Evolutionary conservation across 352 stramenopile genomes (phyloP), one percentile per base, ranked within the genome.

Genomic region (Phytophthora pinifolia): DNA sequence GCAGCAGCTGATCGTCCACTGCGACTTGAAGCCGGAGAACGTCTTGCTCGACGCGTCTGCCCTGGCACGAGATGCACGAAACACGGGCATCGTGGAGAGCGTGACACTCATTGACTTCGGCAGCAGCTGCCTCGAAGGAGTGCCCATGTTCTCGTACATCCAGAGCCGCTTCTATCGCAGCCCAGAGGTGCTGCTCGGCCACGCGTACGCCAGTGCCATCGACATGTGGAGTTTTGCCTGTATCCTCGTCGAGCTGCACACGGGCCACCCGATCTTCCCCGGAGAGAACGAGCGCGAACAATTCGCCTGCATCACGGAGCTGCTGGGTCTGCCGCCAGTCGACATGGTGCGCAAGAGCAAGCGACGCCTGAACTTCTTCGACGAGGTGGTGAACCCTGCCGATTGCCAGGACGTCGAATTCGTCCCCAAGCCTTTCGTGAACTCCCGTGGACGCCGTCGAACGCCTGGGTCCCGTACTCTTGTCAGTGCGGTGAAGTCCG

Each of bases 1-100:
- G 7, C 64, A 82, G 6, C 78, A 92, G 20, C 74, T 86, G 50
- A 81, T 99, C 31, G 83, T 99, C 15, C 97, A 99, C 70, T 99
- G 96, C 71, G 97, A 99, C 72, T 81, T 99, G 18, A 99, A 99
- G 67, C 97, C 96, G 3, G 97, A 99, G 65, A 99, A 99, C 69
- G 94, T 99, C 35, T 38, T 89, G 38, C 71, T 89, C 17, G 25
- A 62, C 39, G 31, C 42, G n/a, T 58, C 34, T 6, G 15, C 38
- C 12, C 15, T 60, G 29, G 17, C 27, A 25, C 34, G 15, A 38
- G 45, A 63, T 5, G 36, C 20, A 22, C 50, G 22, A 39, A 53
- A 33, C 35, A 38, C 31, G 18, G 61, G 39, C 27, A 29, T 49
- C 8, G 53, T 65, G 33, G 41, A 59, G 6, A 61, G 69, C 8